Evolutionary conservation across 2,329 filamentous ascomycete species (phyloP), one percentile per base, ranked within the genome.

Genomic region (Fusarium robinianum): DNA sequence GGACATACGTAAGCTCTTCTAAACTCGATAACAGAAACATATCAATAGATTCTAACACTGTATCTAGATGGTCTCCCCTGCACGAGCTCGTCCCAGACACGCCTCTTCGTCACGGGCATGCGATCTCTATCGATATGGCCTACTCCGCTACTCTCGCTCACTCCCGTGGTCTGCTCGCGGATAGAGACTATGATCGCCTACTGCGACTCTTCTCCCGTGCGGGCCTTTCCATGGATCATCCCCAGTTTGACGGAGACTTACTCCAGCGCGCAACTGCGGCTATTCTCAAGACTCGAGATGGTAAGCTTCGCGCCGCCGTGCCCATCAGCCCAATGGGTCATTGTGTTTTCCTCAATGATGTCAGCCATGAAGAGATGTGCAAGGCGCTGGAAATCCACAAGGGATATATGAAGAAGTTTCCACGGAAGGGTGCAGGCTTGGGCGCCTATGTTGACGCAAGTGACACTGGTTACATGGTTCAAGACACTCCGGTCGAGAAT

Each of bases 61-160:
- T n/a, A 25, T 11, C 1, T 29, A 81, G 78, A 6, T 88, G 85
- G 84, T 87, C 83, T 4, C 85, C 84, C 14, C 73, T 87, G 5
- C 83, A 88, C 61, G 85, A 88, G 66, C 76, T 89, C 8, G 75
- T 85, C 0, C 84, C 85, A 1, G 77, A 84, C 36, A 81, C 82
- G 0, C 84, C 84, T 1, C 76, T 88, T 29, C 80, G 84, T 27
- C 85, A 88, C 62, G 85, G 85, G 4, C 85, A 88, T 61, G 85
- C 85, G 53, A 88, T 88, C 55, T 85, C 81, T 3, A 85, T 88
- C 49, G 85, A 88, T 63, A 88, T 88, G 85, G 85, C 84, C 0
- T 88, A 84, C 68, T 85, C 83, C 0, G 84, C 84, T 0, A 88
- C 85, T 0, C 73, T 88, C 4, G 82, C 84, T 12, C 78, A 83